These are phyloP conservation scores for Stenogyne calaminthoides DNA, from an alignment of 305 asterid species.

Conservation along the genomic window DNA sequence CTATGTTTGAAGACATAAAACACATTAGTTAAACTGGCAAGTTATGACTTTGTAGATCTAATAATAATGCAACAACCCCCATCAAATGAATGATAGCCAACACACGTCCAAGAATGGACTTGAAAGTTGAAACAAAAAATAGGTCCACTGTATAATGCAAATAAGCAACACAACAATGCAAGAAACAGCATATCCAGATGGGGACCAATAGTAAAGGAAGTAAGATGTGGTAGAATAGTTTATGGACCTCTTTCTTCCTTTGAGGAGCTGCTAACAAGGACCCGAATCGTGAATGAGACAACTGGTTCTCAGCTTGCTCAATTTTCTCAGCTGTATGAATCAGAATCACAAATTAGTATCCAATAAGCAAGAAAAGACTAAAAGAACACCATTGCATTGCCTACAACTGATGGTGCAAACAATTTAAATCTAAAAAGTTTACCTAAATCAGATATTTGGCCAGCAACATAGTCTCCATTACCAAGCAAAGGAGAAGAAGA, in stretches of 20 bases:
- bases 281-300: constrained; percentile 85
- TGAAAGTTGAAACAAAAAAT: background rate
- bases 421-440: constrained; percentile 27
- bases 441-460: constrained; percentile 96
- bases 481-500: constrained; percentile 98
- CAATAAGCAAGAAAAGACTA: constrained; percentile 21
- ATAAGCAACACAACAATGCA: background rate
- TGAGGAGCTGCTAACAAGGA: constrained; percentile 69
- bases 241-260: constrained; percentile 86
- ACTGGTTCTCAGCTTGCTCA: constrained; percentile 95
- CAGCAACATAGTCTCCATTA: constrained; percentile 96
- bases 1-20: background rate
- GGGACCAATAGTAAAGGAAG: constrained; percentile 9
- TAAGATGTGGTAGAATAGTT: constrained; percentile 15
- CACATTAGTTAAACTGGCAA: background rate
- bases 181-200: background rate
- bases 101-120: background rate
- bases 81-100: background rate
- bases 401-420: constrained; percentile 20
- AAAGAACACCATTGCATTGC: constrained; percentile 9
- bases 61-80: background rate
- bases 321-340: constrained; percentile 82
- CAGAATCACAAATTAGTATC: constrained; percentile 22
- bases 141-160: background rate
- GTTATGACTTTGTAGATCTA: background rate